Evolutionary conservation across 1,284 basidiomycete genomes (phyloP).

Genomic region (Pseudozyma hubeiensis): DNA sequence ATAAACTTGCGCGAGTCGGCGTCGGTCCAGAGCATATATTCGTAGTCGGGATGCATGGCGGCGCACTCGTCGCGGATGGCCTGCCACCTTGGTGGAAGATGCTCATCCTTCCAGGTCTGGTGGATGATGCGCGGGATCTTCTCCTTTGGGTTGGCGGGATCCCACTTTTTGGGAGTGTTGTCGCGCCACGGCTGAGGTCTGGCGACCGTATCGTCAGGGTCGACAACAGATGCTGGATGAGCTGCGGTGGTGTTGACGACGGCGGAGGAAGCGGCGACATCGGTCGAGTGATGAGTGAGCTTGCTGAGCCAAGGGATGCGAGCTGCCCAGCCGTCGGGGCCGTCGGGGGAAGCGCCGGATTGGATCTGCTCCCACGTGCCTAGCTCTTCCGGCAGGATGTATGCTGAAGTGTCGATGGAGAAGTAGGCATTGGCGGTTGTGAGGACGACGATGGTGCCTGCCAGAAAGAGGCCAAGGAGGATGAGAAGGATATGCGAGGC

Average conservation of each 20-base stretch:
- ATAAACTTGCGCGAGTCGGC: conserved; percentile 89
- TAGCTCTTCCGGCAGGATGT: conserved; percentile 61
- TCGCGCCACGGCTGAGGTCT: conserved; percentile 42
- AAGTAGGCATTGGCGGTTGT: conserved; percentile 91
- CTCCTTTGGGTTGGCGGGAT: conserved; percentile 49
- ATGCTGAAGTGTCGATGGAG: conserved; percentile 73
- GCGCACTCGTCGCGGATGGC: conserved; percentile 69
- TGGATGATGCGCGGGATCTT: conserved; percentile 90
- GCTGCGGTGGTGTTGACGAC: conserved; percentile 3
- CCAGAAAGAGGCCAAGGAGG: conserved; percentile 83
- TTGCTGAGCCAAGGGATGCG: conserved; percentile 54
- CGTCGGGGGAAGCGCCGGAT: conserved; percentile 42
- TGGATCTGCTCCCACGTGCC: conserved; percentile 65
- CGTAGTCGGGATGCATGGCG: conserved; percentile 80
- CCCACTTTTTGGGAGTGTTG: conserved; percentile 42
- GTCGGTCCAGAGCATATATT: conserved; percentile 98
- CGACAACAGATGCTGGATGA: conserved; percentile 12
- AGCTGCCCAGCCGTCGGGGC: conserved; percentile 50
- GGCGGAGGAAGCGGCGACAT: not conserved
- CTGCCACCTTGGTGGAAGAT: conserved; percentile 85
- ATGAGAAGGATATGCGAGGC: conserved; percentile 73
- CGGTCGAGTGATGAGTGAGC: conserved; percentile 16
- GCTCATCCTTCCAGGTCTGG: conserved; percentile 97
- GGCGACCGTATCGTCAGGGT: conserved; percentile 21
- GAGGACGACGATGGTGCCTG: conserved; percentile 91